Percentiles rank a stretch among this genome's conserved stretches.
Conservation (phyloP, 2,329 filamentous ascomycete genomes). For the Talaromyces atroroseus region DNA sequence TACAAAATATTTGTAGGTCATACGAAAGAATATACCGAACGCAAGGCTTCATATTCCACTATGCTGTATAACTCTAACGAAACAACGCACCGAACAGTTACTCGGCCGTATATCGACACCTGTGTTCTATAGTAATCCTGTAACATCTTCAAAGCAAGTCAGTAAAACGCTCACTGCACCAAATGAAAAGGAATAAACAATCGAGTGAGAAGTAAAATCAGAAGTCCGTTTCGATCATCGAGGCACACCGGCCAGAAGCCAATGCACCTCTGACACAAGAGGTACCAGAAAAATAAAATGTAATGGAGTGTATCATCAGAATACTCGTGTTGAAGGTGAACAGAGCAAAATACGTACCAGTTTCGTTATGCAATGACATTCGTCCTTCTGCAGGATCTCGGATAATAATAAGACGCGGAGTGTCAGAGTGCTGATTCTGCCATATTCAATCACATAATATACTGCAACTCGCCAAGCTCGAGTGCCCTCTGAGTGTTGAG, state of each 20-base stretch:
- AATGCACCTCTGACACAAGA: conserved; percentile 75
- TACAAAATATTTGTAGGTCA: too few species aligned
- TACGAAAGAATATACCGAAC: neutral
- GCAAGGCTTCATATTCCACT: neutral
- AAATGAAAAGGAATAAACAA: conserved; percentile 15
- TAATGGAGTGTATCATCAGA: conserved; percentile 65
- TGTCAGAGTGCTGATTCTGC: neutral
- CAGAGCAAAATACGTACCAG: conserved; percentile 5
- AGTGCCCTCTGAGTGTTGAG: neutral
- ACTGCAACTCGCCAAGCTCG: neutral
- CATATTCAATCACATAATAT: neutral
- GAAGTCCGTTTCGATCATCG: conserved; percentile 86
- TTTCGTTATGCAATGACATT: neutral
- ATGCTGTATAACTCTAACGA: neutral
- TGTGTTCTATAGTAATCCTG: neutral
- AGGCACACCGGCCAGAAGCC: conserved; percentile 39
- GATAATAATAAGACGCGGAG: too few species aligned
- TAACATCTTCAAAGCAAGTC: conserved; percentile 16
- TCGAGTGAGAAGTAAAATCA: conserved; percentile 47
- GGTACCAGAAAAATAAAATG: conserved; percentile 81
- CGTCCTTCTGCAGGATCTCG: neutral
- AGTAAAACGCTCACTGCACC: conserved; percentile 16
- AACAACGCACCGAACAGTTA: neutral
- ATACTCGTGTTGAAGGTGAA: conserved; percentile 12
- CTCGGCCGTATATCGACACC: neutral